Base-by-base conservation (phyloP, 495 filamentous ascomycete species). In the Podospora australis region DNA sequence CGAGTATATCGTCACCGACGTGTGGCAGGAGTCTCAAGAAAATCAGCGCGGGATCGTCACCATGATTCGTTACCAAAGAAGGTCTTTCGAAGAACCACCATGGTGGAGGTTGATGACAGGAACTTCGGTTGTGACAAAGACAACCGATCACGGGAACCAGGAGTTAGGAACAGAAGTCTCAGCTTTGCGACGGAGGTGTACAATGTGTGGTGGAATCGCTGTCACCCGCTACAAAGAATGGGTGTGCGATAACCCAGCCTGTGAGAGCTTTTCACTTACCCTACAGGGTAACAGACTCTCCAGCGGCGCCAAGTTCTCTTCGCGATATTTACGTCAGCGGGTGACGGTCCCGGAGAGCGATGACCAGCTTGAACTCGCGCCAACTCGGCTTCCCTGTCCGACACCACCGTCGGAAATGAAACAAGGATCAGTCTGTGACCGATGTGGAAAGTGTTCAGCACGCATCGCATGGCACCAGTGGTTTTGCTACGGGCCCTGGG, bases 101-200 rank as follows among this genome's bases (percentile, higher is more conserved):
- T 43, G 40, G 40, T 43, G 40, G 40, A 21, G 17, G 23, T 2
- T n/a, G n/a, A n/a, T n/a, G n/a, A n/a, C n/a, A n/a, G n/a, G n/a
- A n/a, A n/a, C n/a, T n/a, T n/a, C n/a, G n/a, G n/a, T n/a, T n/a
- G n/a, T n/a, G n/a, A n/a, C n/a, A n/a, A n/a, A n/a, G n/a, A n/a
- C n/a, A n/a, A n/a, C n/a, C n/a, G n/a, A n/a, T n/a, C n/a, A n/a
- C n/a, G n/a, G n/a, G n/a, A n/a, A n/a, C n/a, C n/a, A n/a, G n/a
- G n/a, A n/a, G n/a, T n/a, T n/a, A n/a, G n/a, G n/a, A n/a, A n/a
- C n/a, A n/a, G n/a, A n/a, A n/a, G n/a, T n/a, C n/a, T n/a, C n/a
- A n/a, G n/a, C n/a, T n/a, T n/a, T n/a, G n/a, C n/a, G n/a, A n/a
- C n/a, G n/a, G n/a, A n/a, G n/a, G n/a, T n/a, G n/a, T n/a, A n/a